Evolutionary conservation across 192 early-diverging fungal genomes (phyloP).

Genomic region (Dispira simplex): DNA sequence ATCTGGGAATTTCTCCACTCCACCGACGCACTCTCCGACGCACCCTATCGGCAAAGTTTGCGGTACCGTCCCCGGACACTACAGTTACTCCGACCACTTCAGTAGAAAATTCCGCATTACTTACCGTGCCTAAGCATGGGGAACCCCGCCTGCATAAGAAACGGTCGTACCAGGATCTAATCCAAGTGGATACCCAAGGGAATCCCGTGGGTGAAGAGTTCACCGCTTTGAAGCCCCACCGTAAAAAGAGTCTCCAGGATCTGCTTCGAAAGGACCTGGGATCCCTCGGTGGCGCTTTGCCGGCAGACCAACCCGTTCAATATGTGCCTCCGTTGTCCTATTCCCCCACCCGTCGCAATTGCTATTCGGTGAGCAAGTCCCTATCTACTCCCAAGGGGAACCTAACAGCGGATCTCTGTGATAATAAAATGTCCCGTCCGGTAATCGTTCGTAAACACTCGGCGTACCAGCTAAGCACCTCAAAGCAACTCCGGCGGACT

Average conservation of each 20-base stretch:
- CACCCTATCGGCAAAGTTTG: neutral
- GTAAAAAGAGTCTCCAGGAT: constrained; percentile 6
- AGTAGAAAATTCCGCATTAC: neutral
- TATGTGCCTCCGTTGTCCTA: constrained; percentile 3
- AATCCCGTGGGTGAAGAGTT: neutral
- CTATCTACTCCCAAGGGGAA: no score
- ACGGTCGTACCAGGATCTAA: constrained; percentile 2
- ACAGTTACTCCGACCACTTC: neutral
- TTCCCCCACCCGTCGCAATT: neutral
- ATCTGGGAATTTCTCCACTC: neutral
- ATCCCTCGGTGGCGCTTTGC: neutral
- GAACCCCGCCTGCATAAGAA: neutral
- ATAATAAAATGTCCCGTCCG: no score
- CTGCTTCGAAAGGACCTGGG: neutral
- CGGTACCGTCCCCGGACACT: neutral
- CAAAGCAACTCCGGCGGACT: no score
- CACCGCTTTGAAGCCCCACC: constrained; percentile 1
- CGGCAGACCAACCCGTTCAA: neutral
- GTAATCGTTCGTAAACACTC: no score
- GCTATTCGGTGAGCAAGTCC: neutral
- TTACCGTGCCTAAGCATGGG: neutral
- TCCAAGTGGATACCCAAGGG: neutral
- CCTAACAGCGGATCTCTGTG: no score
- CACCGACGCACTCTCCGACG: neutral
- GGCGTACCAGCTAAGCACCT: no score